Base-by-base conservation (phyloP, 2,329 filamentous ascomycete species). In the Ceratocystis destructans region DNA sequence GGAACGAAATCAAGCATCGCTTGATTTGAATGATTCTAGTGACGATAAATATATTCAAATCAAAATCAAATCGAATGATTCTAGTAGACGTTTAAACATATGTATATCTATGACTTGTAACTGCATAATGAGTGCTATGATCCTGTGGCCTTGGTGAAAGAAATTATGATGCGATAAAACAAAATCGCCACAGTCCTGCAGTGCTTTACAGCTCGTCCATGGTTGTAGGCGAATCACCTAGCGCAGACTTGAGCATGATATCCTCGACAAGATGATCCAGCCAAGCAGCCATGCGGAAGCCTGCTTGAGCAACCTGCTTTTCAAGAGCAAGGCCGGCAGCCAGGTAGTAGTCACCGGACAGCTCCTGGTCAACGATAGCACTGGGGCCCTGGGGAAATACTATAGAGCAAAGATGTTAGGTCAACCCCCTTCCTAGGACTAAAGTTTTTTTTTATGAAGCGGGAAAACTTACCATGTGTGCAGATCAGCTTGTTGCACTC, bases 271-370 rank as follows among this genome's bases (percentile, higher is more conserved):
- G 84, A 70, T 80, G 75, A 71, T 88, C 85, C 68, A 89, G 75
- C 84, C 84, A 89, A 22, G 80, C 80, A 1, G 83, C 87, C 73
- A 90, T 78, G 62, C 87, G 80, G 73, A 84, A 87, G 10, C 87
- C 87, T 3, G 84, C 87, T 69, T 82, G 83, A 6, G 87, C 87
- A 68, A 90, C 78, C 72, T 87, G 83, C 68, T 82, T 72, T 74
- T 89, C 84, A 59, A 89, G 78, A 67, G 86, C 81, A 22, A 81
- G 83, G n/a, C 81, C 82, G 1, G 85, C 86, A 41, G 78, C 79
- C 41, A 83, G 78, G 71, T 83, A 88, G 74, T 89, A 89, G 44
- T 80, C 78, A 0, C 82, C 82, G 33, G 80, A 80, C 28, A 89
- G 77, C 71, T 88, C 85, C 73, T 83, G 77, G 20, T 79, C 81